Evolutionary conservation across 306 rosid genomes (phyloP).

Genomic region (Prunus mira): DNA sequence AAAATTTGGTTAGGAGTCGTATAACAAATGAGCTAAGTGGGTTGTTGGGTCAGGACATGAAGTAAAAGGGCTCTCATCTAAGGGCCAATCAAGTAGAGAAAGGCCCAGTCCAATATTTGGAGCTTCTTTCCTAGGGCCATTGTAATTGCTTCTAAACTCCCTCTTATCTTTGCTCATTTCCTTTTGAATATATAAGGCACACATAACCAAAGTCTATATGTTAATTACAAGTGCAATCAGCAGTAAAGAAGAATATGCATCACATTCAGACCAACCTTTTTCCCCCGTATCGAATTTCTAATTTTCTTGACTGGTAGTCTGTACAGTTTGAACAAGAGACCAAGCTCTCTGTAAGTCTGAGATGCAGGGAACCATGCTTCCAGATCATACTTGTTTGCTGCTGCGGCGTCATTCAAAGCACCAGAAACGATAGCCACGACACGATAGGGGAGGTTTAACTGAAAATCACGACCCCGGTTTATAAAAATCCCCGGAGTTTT

Average conservation of each 20-base stretch:
- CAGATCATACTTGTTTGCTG: slow-evolving; percentile 56
- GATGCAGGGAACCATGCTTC: slow-evolving; percentile 98
- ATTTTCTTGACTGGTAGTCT: slow-evolving; percentile 83
- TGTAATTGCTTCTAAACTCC: no score
- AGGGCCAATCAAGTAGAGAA: no score
- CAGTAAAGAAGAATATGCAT: background rate
- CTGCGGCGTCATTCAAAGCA: slow-evolving; percentile 37
- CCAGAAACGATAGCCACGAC: slow-evolving; percentile 87
- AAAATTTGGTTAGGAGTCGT: no score
- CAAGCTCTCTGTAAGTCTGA: slow-evolving; percentile 76
- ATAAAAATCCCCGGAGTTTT: slow-evolving; percentile 81
- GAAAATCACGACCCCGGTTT: slow-evolving; percentile 41
- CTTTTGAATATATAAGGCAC: no score
- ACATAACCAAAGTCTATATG: no score
- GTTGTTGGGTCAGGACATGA: no score
- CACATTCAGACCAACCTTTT: slow-evolving; percentile 50
- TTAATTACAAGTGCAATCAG: no score
- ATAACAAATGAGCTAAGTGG: no score
- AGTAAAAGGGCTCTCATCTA: no score
- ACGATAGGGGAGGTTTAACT: slow-evolving; percentile 82
- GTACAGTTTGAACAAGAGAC: slow-evolving; percentile 98
- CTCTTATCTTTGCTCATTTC: no score
- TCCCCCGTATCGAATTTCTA: slow-evolving; percentile 89
- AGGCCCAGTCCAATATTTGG: no score
- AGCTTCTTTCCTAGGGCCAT: no score